Base-by-base conservation (phyloP, 192 early-diverging fungal species). In the Coemansia asiatica region DNA sequence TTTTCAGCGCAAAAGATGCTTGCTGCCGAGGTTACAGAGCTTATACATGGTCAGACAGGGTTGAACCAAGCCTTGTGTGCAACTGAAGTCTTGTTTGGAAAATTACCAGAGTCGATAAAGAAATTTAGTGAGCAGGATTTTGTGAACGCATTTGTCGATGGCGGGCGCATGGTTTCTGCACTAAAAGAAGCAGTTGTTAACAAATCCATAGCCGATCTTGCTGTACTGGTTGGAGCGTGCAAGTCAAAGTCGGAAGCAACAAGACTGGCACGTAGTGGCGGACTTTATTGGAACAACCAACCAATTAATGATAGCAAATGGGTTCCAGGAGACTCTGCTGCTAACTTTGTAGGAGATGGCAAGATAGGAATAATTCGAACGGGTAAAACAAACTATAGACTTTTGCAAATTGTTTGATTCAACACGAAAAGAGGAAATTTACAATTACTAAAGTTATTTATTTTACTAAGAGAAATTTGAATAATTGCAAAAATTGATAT, bases 21-120 rank as follows among this genome's bases (percentile, higher is more conserved):
- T 16, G 94, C 95, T 1, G 77, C 75, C 8, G 92, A 97, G 74
- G 89, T 89, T 26, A 97, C 94, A 23, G 92, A 94, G 68, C 80
- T 97, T 16, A 89, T 97, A 6, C 95, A 97, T 63, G 94, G 95
- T 60, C 71, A 86, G 87, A 74, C 73, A 63, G 87, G 85, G 13
- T 75, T 94, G 5, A 73, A 72, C 19, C 83, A 87, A 40, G 91
- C 93, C 2, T 66, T 86, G 71, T 81, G 87, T 10, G 92, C 91
- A 28, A 91, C 90, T 5, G 70, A 83, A 40, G 87, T 95, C 1
- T 61, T 95, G 50, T 97, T 91, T 78, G 91, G 88, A 33, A 82
- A 84, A 50, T 54, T 81, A 6, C 21, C 35, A 22, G 55, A 22
- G n/a, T 84, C 29, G 60, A 79, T 38, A 33, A 68, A 27, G 5